A percentile compares a stretch with the other conserved stretches of the same genome.
Evolutionary conservation across 371 early-diverging fungal species (phyloP).

Genomic region (Mucor piriformis): DNA sequence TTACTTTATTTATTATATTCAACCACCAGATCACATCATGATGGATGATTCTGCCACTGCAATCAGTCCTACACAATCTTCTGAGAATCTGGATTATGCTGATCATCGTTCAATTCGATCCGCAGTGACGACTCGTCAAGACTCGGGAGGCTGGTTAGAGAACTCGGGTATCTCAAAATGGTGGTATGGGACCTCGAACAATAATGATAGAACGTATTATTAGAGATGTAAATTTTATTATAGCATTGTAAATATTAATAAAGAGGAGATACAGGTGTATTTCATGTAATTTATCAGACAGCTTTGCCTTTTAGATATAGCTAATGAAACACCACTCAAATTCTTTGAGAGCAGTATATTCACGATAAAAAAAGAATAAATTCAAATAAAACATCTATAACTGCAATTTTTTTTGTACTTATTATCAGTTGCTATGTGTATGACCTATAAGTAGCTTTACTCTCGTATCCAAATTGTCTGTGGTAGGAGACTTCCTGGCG

Average conservation of each 20-base stretch:
- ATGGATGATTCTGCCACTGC: not conserved
- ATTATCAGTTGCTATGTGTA: no score
- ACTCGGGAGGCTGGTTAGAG: not conserved
- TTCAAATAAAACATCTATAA: no score
- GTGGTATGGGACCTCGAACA: not conserved
- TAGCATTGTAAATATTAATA: no score
- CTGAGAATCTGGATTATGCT: not conserved
- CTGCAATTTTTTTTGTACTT: no score
- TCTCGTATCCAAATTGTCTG: constrained; percentile 10
- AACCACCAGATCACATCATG: constrained; percentile 16
- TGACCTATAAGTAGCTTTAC: constrained; percentile 14
- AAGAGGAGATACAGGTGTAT: no score
- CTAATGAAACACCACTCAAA: no score
- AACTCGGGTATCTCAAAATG: not conserved
- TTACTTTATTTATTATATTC: constrained; percentile 48
- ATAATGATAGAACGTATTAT: not conserved
- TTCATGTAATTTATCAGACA: no score
- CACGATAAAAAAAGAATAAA: no score
- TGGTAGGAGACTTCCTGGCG: constrained; percentile 21
- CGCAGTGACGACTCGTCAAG: not conserved
- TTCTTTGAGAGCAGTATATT: no score
- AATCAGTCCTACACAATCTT: not conserved
- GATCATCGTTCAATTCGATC: not conserved
- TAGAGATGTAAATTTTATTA: not conserved
- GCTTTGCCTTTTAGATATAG: no score